Evolutionary conservation across 2,329 filamentous ascomycete species (phyloP), one percentile per base, ranked within the genome.

Genomic region (Neocatenulostroma microsporum): DNA sequence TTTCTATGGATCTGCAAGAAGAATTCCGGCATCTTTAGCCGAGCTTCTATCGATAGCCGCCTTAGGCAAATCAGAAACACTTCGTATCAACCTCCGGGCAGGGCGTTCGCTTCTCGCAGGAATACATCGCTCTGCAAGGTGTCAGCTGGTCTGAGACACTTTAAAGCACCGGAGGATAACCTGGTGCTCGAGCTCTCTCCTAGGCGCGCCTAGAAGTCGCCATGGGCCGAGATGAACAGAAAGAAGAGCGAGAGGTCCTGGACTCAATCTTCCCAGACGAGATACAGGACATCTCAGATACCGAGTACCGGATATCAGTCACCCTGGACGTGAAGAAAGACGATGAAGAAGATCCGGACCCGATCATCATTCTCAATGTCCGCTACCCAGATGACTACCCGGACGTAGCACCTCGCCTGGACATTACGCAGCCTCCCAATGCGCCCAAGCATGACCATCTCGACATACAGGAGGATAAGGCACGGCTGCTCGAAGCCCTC

Each of bases 241-340:
- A 80, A 48, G 91, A 98, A 67, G 91, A 98, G 73, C 81, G 88
- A 44, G 91, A 98, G 64, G 89, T 98, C 53, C 85, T 98, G 59
- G 86, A 94, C 58, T 95, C 89, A 43, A 98, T 98, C 57, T 98
- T 96, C 52, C 87, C 91, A 1, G 89, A 98, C 42, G 91, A 98
- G 67, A 94, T 98, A 51, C 89, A 59, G 91, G 91, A 95, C 60
- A 78, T 95, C 55, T 91, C 85, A 51, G 86, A 94, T 37, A 84
- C 78, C 39, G 83, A 93, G 61, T 96, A 84, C 68, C 82, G 84
- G 57, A 80, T 98, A 69, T 77, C 79, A 36, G 81, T 96, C 57
- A 69, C 74, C n/a, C 75, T 98, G 39, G 91, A 98, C 48, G 73
- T 86, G 19, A 76, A 72, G 27, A 36, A 45, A 19, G 40, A 45